phyloP scores from a whole-genome alignment of 2,329 filamentous ascomycete genomes.

The Cercospora zeae-maydis region DNA sequence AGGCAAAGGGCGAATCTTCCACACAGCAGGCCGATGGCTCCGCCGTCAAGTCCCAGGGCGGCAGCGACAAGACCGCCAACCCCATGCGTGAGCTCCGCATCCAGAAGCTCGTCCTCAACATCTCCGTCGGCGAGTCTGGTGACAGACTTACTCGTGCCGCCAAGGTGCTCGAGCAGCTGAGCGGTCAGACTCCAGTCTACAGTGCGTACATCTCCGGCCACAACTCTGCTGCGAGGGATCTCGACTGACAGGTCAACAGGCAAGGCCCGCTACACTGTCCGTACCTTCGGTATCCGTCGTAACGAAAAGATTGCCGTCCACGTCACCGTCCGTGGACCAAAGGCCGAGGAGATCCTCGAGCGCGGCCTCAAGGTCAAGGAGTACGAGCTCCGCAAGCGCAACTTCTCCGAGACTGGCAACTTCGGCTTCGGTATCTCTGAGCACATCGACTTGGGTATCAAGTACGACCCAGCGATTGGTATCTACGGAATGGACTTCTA shows the following conservation, averaged over 20 bases:
- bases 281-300: slow-evolving; percentile 99
- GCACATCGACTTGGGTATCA: slow-evolving; percentile 99
- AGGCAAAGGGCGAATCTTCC: slow-evolving; percentile 32
- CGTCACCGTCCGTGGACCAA: slow-evolving; percentile 98
- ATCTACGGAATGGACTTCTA: slow-evolving; percentile 99
- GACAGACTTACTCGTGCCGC: slow-evolving; percentile 99
- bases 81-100: slow-evolving; percentile 99
- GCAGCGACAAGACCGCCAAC: slow-evolving; percentile 77
- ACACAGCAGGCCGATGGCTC: slow-evolving; percentile 34
- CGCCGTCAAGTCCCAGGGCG: slow-evolving; percentile 26
- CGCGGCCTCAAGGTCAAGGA: slow-evolving; percentile 99
- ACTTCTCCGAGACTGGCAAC: slow-evolving; percentile 99
- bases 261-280: slow-evolving; percentile 99
- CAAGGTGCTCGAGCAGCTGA: slow-evolving; percentile 99
- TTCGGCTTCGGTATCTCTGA: slow-evolving; percentile 99
- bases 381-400: slow-evolving; percentile 98
- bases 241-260: slow-evolving; percentile 48
- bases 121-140: slow-evolving; percentile 99
- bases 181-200: slow-evolving; percentile 99
- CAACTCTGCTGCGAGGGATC: neutral
- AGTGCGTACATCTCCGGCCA: slow-evolving; percentile 56
- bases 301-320: slow-evolving; percentile 99
- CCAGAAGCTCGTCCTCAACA: slow-evolving; percentile 99
- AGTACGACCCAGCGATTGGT: slow-evolving; percentile 97
- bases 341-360: slow-evolving; percentile 99